Percentiles rank a stretch among this genome's conserved stretches.
Conservation (phyloP, 345 rosid genomes). For the Citrus mangshanensis region DNA sequence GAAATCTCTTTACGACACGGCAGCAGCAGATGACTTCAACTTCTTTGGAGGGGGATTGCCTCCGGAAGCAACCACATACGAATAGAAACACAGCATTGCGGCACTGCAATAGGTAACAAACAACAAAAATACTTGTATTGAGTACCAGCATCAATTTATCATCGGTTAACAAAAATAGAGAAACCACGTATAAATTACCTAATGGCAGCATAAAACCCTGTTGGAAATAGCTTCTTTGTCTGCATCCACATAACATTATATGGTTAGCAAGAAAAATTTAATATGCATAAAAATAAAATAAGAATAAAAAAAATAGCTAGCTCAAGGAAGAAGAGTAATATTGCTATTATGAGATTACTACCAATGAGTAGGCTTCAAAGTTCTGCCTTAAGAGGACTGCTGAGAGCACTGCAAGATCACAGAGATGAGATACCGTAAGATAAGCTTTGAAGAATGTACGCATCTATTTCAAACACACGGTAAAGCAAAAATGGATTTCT, state of each 20-base stretch:
- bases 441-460: not conserved
- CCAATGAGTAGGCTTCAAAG: slow-evolving; percentile 58
- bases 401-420: slow-evolving; percentile 61
- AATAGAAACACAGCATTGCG: slow-evolving; percentile 78
- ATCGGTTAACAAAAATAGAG: not conserved
- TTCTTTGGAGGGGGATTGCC: slow-evolving; percentile 98
- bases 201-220: slow-evolving; percentile 49
- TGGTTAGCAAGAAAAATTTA: slow-evolving; percentile 5
- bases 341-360: slow-evolving; percentile 22
- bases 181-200: slow-evolving; percentile 42
- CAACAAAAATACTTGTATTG: not conserved
- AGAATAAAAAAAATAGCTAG: not conserved
- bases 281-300: not conserved
- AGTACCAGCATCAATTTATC: not conserved
- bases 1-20: slow-evolving; percentile 24
- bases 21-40: slow-evolving; percentile 45
- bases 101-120: slow-evolving; percentile 45
- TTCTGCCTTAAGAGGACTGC: slow-evolving; percentile 75
- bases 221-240: slow-evolving; percentile 75
- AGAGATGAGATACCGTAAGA: slow-evolving; percentile 2
- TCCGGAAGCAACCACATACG: slow-evolving; percentile 72
- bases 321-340: not conserved
- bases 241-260: slow-evolving; percentile 38
- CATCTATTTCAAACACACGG: not conserved
- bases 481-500: not conserved